Evolutionary conservation across 306 rosid species (phyloP).

Genomic region (Cucurbita ficifolia): DNA sequence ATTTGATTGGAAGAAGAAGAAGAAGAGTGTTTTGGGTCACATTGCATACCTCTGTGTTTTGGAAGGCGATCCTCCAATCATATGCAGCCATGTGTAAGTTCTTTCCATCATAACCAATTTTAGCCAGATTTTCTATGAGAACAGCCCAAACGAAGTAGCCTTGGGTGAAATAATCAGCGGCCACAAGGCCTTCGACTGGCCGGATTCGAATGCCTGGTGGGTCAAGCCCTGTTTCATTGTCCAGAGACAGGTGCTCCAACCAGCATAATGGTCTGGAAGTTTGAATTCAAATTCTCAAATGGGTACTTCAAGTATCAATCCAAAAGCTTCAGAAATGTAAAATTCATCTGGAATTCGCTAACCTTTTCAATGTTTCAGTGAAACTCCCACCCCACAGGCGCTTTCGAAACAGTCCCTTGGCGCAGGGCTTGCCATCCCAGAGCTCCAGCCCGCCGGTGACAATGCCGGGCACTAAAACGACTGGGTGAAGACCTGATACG

Average conservation of each 20-base stretch:
- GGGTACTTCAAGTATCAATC: neutral
- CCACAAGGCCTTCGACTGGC: conserved; percentile 50
- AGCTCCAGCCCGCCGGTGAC: conserved; percentile 53
- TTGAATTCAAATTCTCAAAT: neutral
- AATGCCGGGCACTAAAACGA: conserved; percentile 43
- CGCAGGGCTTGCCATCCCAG: conserved; percentile 75
- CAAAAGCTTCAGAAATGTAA: neutral
- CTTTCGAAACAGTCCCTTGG: conserved; percentile 45
- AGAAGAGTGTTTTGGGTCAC: neutral
- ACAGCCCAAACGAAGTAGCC: conserved; percentile 60
- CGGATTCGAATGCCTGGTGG: conserved; percentile 76
- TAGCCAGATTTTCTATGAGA: conserved; percentile 58
- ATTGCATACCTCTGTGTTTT: conserved; percentile 52
- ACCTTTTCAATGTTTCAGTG: conserved; percentile 55
- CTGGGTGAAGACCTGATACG: conserved; percentile 35
- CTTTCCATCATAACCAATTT: conserved; percentile 75
- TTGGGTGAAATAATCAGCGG: conserved; percentile 40
- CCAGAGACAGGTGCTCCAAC: conserved; percentile 65
- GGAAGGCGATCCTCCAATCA: conserved; percentile 87
- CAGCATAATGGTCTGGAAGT: conserved; percentile 53
- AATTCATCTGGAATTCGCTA: neutral
- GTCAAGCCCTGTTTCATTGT: conserved; percentile 71
- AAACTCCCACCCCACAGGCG: conserved; percentile 60
- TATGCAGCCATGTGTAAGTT: conserved; percentile 58
- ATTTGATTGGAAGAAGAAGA: neutral